Evolutionary conservation across 2,329 filamentous ascomycete genomes (phyloP).

Genomic region (Aspergillus novofumigatus): DNA sequence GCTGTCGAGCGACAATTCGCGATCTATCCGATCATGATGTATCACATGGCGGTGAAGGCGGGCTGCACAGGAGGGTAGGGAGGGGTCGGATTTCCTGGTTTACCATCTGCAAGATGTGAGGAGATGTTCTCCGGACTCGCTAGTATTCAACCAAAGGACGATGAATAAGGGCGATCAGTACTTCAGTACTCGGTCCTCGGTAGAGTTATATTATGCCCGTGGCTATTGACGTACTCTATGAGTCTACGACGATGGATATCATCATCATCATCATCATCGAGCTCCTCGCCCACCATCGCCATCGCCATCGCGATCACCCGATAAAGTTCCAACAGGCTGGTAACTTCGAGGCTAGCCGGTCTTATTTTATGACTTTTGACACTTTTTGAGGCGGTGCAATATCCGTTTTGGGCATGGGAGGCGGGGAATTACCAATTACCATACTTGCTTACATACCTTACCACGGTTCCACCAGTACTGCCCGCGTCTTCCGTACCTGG

Average conservation of each 20-base stretch:
- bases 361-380: neutral
- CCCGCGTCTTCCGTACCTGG: neutral
- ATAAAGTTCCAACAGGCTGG: neutral
- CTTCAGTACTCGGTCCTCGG: too few species aligned
- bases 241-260: neutral
- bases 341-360: neutral
- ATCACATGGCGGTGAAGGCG: constrained; percentile 32
- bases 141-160: neutral
- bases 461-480: neutral
- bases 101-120: neutral
- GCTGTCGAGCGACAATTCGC: neutral
- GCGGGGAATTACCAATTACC: neutral
- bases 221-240: too few species aligned
- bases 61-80: constrained; percentile 5
- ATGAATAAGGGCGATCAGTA: too few species aligned
- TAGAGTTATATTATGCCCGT: too few species aligned
- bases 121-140: neutral
- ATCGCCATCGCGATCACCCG: neutral
- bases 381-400: neutral
- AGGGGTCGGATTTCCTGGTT: neutral
- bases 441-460: too few species aligned
- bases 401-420: neutral
- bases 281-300: too few species aligned
- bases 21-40: constrained; percentile 15
- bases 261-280: neutral